phyloP scores from a whole-genome alignment of 2,329 filamentous ascomycete species.

The Didymella exigua region DNA sequence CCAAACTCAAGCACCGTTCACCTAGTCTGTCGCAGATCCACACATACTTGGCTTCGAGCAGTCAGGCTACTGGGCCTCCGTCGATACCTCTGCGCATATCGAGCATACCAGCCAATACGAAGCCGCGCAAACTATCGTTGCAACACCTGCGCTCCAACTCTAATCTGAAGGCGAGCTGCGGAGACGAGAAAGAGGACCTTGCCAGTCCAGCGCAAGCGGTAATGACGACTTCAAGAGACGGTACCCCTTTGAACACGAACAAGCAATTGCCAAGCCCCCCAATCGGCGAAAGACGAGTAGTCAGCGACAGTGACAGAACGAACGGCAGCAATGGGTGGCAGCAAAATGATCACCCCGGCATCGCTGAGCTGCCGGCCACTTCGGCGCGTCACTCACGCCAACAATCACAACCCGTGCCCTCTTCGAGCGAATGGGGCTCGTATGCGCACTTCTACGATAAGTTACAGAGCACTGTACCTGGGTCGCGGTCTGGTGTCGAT shows the following conservation, averaged over 20 bases:
- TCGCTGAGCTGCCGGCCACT: slow-evolving; percentile 27
- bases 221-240: slow-evolving; percentile 13
- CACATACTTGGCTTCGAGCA: slow-evolving; percentile 20
- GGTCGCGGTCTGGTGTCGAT: neutral
- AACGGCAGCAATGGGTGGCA: slow-evolving; percentile 15
- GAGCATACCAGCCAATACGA: slow-evolving; percentile 40
- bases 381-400: slow-evolving; percentile 40
- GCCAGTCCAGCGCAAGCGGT: slow-evolving; percentile 6
- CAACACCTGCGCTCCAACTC: slow-evolving; percentile 26
- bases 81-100: slow-evolving; percentile 44
- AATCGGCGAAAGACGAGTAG: slow-evolving; percentile 21
- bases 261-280: slow-evolving; percentile 42
- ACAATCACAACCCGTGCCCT: slow-evolving; percentile 40
- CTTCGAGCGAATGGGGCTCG: slow-evolving; percentile 15
- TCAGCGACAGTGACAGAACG: slow-evolving; percentile 21
- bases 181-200: slow-evolving; percentile 26
- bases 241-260: slow-evolving; percentile 37
- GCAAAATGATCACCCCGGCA: slow-evolving; percentile 22
- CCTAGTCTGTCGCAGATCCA: slow-evolving; percentile 30
- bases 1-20: slow-evolving; percentile 25
- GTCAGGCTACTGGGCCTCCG: slow-evolving; percentile 28
- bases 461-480: slow-evolving; percentile 7
- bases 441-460: slow-evolving; percentile 11
- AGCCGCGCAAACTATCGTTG: slow-evolving; percentile 43
- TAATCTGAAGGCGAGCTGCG: slow-evolving; percentile 4